Base-by-base conservation (phyloP, 2,329 filamentous ascomycete genomes). In the Shiraia sp. region DNA sequence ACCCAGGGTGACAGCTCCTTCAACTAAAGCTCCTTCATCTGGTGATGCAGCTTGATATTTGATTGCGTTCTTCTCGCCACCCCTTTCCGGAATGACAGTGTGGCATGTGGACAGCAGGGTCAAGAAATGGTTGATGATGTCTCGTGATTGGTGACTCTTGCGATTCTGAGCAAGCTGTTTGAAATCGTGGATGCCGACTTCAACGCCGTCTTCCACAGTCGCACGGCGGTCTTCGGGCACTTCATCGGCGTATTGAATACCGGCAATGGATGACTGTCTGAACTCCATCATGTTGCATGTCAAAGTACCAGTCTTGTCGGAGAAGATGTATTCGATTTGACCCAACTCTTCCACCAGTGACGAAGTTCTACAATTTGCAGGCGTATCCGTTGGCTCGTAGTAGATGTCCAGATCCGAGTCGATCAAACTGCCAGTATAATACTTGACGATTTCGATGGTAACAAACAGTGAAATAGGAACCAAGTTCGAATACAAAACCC, bases 221-320 rank as follows among this genome's bases (percentile, higher is more conserved):
- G 90, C 86, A 57, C 88, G 82, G 42, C 90, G 83, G 65, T 99
- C 93, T 69, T 99, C 93, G 0, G 93, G 87, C 2, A 97, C 84
- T 30, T 92, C 89, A 39, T 93, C 90, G 10, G 89, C 87, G 64
- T 99, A 99, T 71, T 96, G 92, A 38, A 97, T 85, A 17, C 93
- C 93, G 17, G 83, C 89, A 63, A 99, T 97, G 0, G 88, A 87
- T 61, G 88, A 95, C 70, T 97, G 90, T 66, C 90, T 90, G 70
- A 97, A 99, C 69, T 97, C 92, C 93, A 99, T 97, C 79, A 90
- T 85, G 65, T 97, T 97, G 73, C 91, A 95, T n/a, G 92, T 97
- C 61, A 97, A 75, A 3, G 92, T 97, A 30, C 92, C 92, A 1
- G 92, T 97, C 76, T 97, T 97, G 76, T 97, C 92, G 0, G 90